Conservation (phyloP, 73 alveolate genomes). For the Effrenium voratum region DNA sequence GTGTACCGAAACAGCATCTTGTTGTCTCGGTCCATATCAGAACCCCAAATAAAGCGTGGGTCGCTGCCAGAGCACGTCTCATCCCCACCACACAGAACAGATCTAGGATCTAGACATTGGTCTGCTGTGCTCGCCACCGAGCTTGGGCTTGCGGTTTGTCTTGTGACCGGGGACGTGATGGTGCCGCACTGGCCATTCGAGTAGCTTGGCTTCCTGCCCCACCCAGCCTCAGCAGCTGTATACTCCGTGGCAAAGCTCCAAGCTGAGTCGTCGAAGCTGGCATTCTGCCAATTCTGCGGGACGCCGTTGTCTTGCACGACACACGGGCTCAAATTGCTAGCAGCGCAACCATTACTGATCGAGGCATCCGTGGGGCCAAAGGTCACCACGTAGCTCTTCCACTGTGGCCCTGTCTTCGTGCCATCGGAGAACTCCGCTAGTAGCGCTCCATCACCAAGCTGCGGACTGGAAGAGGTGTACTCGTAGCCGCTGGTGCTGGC, state of each 20-base stretch:
- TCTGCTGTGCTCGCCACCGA: slow-evolving; percentile 46
- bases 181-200: slow-evolving; percentile 81
- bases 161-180: slow-evolving; percentile 63
- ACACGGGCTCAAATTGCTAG: slow-evolving; percentile 43
- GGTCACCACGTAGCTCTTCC: slow-evolving; percentile 69
- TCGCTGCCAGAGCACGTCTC: slow-evolving; percentile 40
- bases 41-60: slow-evolving; percentile 69
- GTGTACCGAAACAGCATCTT: slow-evolving; percentile 69
- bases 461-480: slow-evolving; percentile 66
- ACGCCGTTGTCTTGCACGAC: slow-evolving; percentile 57
- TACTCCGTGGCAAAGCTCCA: slow-evolving; percentile 60
- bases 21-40: slow-evolving; percentile 74
- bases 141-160: slow-evolving; percentile 49
- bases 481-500: slow-evolving; percentile 85
- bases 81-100: slow-evolving; percentile 71
- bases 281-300: slow-evolving; percentile 37
- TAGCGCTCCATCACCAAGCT: slow-evolving; percentile 80
- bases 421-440: slow-evolving; percentile 90
- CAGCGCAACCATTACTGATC: slow-evolving; percentile 62
- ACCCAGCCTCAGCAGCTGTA: slow-evolving; percentile 57
- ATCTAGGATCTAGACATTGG: slow-evolving; percentile 50
- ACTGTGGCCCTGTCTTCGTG: neutral
- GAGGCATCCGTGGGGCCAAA: slow-evolving; percentile 85
- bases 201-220: slow-evolving; percentile 67
- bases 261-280: slow-evolving; percentile 57